phyloP scores from a whole-genome alignment of 306 rosid genomes.

The Betula pendula region DNA sequence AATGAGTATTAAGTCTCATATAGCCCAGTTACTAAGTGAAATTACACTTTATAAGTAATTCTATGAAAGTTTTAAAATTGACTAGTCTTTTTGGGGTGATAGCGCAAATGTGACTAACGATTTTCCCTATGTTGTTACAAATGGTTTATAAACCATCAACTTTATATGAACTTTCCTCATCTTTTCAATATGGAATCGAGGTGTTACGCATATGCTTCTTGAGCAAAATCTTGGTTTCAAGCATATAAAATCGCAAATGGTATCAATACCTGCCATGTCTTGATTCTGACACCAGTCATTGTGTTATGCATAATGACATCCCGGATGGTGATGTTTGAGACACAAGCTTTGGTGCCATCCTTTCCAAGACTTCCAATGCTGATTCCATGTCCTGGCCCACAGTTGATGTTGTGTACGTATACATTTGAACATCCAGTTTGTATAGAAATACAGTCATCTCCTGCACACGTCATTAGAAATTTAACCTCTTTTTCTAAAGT shows the following conservation, averaged over 20 bases:
- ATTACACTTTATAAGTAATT: no score
- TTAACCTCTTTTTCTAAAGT: background rate
- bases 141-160: no score
- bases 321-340: conserved; percentile 88
- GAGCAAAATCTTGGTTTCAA: conserved; percentile 2
- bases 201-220: no score
- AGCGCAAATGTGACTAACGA: no score
- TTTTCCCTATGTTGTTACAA: no score
- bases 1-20: no score
- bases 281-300: conserved; percentile 94
- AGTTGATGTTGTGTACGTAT: conserved; percentile 80
- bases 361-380: conserved; percentile 94
- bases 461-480: conserved; percentile 41
- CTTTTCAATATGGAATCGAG: no score
- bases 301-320: conserved; percentile 81
- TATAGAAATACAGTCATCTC: conserved; percentile 90
- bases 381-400: conserved; percentile 99
- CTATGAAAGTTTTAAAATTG: no score
- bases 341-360: conserved; percentile 87
- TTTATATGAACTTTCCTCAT: no score
- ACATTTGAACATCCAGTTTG: conserved; percentile 94
- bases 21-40: no score
- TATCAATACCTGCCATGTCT: conserved; percentile 93
- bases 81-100: no score
- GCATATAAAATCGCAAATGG: background rate